Evolutionary conservation across 2,329 filamentous ascomycete species (phyloP).

Genomic region (Xylaria sp.): DNA sequence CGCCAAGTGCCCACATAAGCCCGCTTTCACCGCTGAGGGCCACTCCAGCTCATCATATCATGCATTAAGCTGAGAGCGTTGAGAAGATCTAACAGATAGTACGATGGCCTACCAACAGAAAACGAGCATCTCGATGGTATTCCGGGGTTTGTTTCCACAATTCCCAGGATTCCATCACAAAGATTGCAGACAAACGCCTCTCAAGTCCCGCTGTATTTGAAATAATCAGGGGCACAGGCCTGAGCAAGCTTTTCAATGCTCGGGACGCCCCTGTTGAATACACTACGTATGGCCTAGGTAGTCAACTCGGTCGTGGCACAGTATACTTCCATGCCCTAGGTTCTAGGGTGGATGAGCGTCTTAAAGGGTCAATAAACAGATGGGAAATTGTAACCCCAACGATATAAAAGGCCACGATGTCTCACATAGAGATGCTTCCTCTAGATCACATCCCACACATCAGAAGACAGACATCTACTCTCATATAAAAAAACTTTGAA

Average conservation of each 20-base stretch:
- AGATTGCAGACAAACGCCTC: neutral
- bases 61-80: neutral
- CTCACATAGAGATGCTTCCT: neutral
- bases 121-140: neutral
- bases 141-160: neutral
- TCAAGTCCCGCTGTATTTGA: neutral
- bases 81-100: neutral
- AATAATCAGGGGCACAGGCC: neutral
- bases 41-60: neutral
- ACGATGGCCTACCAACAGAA: neutral
- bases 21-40: neutral
- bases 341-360: neutral
- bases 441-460: neutral
- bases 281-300: neutral
- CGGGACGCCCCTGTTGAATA: neutral
- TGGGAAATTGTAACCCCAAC: neutral
- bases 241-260: neutral
- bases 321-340: neutral
- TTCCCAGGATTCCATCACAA: neutral
- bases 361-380: neutral
- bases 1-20: neutral
- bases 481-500: neutral
- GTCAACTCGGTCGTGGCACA: neutral
- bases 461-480: neutral
- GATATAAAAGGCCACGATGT: constrained; percentile 15